Conservation (phyloP, 2,329 filamentous ascomycete genomes). For the Clarireedia sp. region DNA sequence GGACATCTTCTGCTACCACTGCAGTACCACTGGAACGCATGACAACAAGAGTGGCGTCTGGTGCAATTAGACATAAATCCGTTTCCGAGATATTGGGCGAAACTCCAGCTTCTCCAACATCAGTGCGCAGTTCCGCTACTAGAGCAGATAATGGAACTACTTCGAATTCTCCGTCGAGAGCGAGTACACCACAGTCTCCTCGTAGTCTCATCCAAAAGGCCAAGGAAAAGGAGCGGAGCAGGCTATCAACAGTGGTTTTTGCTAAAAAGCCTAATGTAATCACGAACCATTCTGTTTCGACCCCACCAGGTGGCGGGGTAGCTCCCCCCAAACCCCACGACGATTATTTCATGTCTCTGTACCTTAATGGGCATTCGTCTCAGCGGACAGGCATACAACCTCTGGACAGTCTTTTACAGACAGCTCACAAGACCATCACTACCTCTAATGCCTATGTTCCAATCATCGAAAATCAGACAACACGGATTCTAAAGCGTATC, state of each 20-base stretch:
- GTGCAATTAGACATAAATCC: conserved; percentile 62
- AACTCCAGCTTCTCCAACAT: conserved; percentile 33
- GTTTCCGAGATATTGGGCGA: conserved; percentile 65
- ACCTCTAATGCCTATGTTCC: conserved; percentile 79
- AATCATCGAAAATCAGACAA: conserved; percentile 79
- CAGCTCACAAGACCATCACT: conserved; percentile 82
- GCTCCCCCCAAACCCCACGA: conserved; percentile 32
- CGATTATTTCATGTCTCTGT: conserved; percentile 57
- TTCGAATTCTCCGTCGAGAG: conserved; percentile 26
- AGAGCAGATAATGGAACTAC: conserved; percentile 17
- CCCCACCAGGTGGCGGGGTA: conserved; percentile 9
- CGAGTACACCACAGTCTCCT: conserved; percentile 39
- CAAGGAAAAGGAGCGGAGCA: conserved; percentile 53
- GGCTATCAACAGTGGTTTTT: conserved; percentile 70
- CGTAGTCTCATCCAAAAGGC: conserved; percentile 25
- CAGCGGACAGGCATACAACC: conserved; percentile 57
- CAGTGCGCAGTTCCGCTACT: conserved; percentile 14
- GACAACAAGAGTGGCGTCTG: conserved; percentile 62
- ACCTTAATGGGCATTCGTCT: conserved; percentile 46
- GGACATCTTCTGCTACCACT: conserved; percentile 21
- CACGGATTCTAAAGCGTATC: conserved; percentile 75
- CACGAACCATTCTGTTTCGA: conserved; percentile 21
- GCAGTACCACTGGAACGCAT: conserved; percentile 43
- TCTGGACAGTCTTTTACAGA: conserved; percentile 64
- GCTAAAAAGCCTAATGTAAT: conserved; percentile 52